These are phyloP conservation scores for Puccinia triticina DNA, from an alignment of 1,284 basidiomycete genomes.

Conservation along the genomic window DNA sequence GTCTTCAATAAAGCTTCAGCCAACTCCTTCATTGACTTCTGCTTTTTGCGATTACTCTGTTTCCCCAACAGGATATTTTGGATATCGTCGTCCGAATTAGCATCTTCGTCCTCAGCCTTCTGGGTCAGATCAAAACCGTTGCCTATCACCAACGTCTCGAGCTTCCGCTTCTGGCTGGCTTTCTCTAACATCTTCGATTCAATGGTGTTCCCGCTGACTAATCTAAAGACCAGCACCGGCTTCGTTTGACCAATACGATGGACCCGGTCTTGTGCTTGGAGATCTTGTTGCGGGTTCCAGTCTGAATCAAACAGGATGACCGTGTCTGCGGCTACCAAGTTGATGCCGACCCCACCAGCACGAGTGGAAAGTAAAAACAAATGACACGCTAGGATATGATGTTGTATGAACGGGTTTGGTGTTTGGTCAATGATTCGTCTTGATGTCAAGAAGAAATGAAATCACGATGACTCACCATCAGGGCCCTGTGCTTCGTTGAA, in stretches of 20 bases:
- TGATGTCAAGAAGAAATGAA: background rate
- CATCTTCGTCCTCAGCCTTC: slow-evolving; percentile 60
- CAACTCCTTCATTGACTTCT: slow-evolving; percentile 75
- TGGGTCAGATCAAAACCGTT: slow-evolving; percentile 67
- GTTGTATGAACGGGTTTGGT: background rate
- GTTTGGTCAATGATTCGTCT: background rate
- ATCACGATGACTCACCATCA: slow-evolving; percentile 60
- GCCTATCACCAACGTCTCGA: slow-evolving; percentile 91
- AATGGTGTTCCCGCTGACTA: slow-evolving; percentile 79
- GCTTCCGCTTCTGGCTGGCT: slow-evolving; percentile 81
- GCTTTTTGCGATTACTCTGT: slow-evolving; percentile 56
- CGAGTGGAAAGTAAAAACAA: slow-evolving; percentile 90
- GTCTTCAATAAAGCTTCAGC: slow-evolving; percentile 77
- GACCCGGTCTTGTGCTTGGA: slow-evolving; percentile 89
- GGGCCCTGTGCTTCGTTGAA: slow-evolving; percentile 78
- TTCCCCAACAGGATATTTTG: slow-evolving; percentile 45
- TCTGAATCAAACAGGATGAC: slow-evolving; percentile 95
- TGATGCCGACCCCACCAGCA: slow-evolving; percentile 83
- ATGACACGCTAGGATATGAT: slow-evolving; percentile 62
- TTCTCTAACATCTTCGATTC: slow-evolving; percentile 88
- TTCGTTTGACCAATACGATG: slow-evolving; percentile 49
- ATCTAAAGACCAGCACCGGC: slow-evolving; percentile 69
- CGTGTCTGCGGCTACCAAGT: slow-evolving; percentile 88
- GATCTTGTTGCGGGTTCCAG: slow-evolving; percentile 94
- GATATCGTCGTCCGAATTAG: slow-evolving; percentile 44